phyloP scores from a whole-genome alignment of 768 basidiomycete species.

The Pleurotus pulmonarius region DNA sequence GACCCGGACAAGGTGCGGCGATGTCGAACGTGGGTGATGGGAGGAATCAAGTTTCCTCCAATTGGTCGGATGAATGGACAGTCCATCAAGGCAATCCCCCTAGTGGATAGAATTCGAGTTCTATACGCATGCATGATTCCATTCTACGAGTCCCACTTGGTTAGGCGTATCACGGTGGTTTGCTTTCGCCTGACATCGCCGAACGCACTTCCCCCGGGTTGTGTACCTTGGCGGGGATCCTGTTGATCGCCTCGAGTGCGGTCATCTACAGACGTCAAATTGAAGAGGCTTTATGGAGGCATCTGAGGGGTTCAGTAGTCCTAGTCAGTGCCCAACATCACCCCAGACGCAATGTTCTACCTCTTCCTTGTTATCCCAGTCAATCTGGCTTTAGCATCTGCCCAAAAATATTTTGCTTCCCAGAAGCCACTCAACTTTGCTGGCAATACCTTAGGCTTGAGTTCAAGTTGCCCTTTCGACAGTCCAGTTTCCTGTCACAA shows the following conservation, averaged over 20 bases:
- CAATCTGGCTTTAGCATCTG: not conserved
- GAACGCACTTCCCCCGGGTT: too few relatives aligned
- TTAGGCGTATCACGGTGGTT: not conserved
- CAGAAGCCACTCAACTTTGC: not conserved
- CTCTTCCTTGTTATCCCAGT: not conserved
- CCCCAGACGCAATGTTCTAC: not conserved
- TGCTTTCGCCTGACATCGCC: too few relatives aligned
- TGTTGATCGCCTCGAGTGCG: too few relatives aligned
- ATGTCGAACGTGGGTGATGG: slow-evolving; percentile 6
- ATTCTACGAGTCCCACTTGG: too few relatives aligned
- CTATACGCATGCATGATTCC: too few relatives aligned
- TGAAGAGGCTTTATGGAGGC: too few relatives aligned
- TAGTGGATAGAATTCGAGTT: slow-evolving; percentile 15
- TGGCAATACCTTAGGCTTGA: not conserved
- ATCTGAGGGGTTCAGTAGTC: too few relatives aligned
- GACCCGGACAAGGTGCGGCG: slow-evolving; percentile 3
- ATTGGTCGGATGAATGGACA: slow-evolving; percentile 38
- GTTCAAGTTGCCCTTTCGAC: not conserved
- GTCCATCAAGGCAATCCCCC: slow-evolving; percentile 20
- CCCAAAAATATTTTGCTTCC: not conserved
- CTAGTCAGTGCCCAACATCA: too few relatives aligned
- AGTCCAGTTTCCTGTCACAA: slow-evolving; percentile 14
- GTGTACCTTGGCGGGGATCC: too few relatives aligned
- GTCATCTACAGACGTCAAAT: too few relatives aligned
- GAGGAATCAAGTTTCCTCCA: slow-evolving; percentile 6